Percentiles rank a stretch among this genome's conserved stretches.
phyloP scores from a whole-genome alignment of 2,329 filamentous ascomycete species.

The Trematosphaeria pertusa region DNA sequence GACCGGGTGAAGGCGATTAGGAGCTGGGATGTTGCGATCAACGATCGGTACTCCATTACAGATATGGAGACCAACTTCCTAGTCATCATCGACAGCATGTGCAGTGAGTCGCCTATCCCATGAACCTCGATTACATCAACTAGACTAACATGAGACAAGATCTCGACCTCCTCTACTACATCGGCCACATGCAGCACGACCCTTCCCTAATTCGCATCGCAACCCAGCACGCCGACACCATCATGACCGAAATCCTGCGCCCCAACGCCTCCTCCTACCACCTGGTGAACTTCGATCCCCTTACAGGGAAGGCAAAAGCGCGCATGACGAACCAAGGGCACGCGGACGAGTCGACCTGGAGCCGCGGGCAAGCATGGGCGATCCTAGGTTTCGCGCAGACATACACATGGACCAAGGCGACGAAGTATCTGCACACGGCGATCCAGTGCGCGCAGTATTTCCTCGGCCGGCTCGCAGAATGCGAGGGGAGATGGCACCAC shows the following conservation, averaged over 20 bases:
- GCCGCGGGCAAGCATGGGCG: constrained; percentile 59
- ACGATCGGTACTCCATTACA: constrained; percentile 46
- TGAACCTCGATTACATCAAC: background rate
- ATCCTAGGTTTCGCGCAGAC: constrained; percentile 57
- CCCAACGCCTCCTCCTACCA: constrained; percentile 50
- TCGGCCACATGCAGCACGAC: constrained; percentile 39
- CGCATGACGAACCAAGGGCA: constrained; percentile 59
- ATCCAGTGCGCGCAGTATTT: constrained; percentile 57
- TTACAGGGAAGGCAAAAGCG: constrained; percentile 52
- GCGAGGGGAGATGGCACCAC: constrained; percentile 36
- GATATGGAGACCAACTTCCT: constrained; percentile 47
- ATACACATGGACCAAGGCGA: constrained; percentile 56
- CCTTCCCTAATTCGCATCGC: constrained; percentile 44
- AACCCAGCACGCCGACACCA: constrained; percentile 48
- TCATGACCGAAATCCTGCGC: constrained; percentile 45
- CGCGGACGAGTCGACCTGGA: constrained; percentile 54
- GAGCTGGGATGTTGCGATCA: constrained; percentile 56
- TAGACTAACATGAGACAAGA: constrained; percentile 25
- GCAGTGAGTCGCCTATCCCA: constrained; percentile 31
- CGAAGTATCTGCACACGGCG: constrained; percentile 53
- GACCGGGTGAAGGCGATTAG: constrained; percentile 53
- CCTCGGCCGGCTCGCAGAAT: constrained; percentile 48
- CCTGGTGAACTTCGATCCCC: constrained; percentile 56
- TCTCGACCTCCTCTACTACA: constrained; percentile 50
- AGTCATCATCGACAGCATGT: constrained; percentile 55